Evolutionary conservation across 305 asterid species (phyloP).

Genomic region (Solanum hybrid): DNA sequence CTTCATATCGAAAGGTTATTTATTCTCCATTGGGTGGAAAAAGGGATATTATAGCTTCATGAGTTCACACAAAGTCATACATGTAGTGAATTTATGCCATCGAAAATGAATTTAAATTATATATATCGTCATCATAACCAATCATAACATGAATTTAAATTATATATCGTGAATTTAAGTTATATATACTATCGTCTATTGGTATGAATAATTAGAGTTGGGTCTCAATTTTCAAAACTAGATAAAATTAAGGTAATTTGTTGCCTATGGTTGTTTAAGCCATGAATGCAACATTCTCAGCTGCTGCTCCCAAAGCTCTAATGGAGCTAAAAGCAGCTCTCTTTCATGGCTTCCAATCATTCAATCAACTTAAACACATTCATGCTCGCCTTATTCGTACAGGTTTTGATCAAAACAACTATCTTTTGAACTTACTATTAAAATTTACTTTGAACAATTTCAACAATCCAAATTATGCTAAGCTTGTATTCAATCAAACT

Average conservation of each 20-base stretch:
- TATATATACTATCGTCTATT: not conserved
- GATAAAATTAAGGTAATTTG: not conserved
- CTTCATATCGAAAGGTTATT: not conserved
- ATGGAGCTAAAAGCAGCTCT: conserved; percentile 32
- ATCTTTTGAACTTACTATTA: conserved; percentile 37
- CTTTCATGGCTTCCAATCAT: conserved; percentile 34
- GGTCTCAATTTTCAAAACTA: too few species aligned
- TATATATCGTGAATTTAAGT: not conserved
- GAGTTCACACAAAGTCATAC: not conserved
- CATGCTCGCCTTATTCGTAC: conserved; percentile 46
- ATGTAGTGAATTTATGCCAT: not conserved
- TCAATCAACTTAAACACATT: conserved; percentile 49
- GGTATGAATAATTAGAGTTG: not conserved
- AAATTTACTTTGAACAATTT: conserved; percentile 43
- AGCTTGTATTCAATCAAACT: conserved; percentile 32
- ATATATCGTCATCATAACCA: not conserved
- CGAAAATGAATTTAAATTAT: not conserved
- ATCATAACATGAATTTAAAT: not conserved
- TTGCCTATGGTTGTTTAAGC: not conserved
- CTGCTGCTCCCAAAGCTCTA: conserved; percentile 25
- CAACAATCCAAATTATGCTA: conserved; percentile 43
- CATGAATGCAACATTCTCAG: conserved; percentile 8
- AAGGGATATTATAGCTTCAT: not conserved
- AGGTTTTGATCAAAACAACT: conserved; percentile 36
- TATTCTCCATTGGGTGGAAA: not conserved